Percentiles rank a stretch among this genome's conserved stretches.
Evolutionary conservation across 208 protist genomes (phyloP).

Genomic region (Trypanosoma melophagium): DNA sequence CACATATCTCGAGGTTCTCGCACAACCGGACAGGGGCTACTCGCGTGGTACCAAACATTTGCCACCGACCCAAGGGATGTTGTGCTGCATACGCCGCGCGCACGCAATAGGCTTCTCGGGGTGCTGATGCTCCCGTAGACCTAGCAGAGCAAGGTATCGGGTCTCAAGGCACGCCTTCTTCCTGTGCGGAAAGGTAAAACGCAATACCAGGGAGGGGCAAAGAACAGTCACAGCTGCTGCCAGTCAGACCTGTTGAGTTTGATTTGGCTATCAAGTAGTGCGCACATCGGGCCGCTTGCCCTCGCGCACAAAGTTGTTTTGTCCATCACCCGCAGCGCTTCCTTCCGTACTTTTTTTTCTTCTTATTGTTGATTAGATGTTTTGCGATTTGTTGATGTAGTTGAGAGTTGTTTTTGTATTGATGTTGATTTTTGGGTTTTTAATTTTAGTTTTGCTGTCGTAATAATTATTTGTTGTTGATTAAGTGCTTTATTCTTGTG

Average conservation of each 20-base stretch:
- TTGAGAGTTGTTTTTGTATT: no score
- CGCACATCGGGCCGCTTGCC: conserved; percentile 8
- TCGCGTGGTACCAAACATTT: conserved; percentile 9
- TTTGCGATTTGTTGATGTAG: no score
- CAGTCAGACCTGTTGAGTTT: conserved; percentile 34
- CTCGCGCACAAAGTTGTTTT: conserved; percentile 21
- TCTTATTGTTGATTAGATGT: not conserved
- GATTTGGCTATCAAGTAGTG: conserved; percentile 25
- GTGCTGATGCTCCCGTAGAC: conserved; percentile 25
- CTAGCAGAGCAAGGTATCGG: conserved; percentile 7
- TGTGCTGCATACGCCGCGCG: not conserved
- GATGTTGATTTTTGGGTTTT: no score
- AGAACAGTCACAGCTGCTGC: no score
- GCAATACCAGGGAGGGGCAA: no score
- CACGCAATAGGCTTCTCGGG: conserved; percentile 3
- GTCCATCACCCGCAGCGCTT: not conserved
- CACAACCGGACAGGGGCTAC: conserved; percentile 20
- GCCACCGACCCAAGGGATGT: conserved; percentile 24
- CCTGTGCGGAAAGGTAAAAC: not conserved
- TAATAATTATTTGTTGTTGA: no score
- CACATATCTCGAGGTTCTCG: not conserved
- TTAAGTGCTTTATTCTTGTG: no score
- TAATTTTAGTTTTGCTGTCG: no score
- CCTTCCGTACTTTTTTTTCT: no score
- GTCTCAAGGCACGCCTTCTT: conserved; percentile 24